These are phyloP conservation scores for Jatropha curcas DNA, from an alignment of 345 rosid genomes.

Conservation along the genomic window DNA sequence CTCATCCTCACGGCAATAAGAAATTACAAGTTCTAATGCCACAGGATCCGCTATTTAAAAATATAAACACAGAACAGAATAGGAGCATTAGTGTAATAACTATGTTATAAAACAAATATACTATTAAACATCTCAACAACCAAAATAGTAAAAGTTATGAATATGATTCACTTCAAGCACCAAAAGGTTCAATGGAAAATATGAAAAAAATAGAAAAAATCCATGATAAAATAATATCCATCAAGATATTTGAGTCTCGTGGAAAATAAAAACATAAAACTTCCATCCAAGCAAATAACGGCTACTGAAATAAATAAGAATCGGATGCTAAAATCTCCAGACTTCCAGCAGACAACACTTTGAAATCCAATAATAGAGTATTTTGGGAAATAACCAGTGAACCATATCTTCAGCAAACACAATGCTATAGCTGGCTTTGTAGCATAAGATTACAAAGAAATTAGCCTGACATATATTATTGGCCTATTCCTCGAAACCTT, in stretches of 20 bases:
- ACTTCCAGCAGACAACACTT: not conserved
- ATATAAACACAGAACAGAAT: constrained; percentile 13
- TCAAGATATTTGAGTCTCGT: not conserved
- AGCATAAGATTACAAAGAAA: not conserved
- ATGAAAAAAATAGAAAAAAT: constrained; percentile 7
- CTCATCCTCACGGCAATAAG: constrained; percentile 67
- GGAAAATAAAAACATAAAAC: not conserved
- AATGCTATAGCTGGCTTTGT: not conserved
- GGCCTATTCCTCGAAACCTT: not conserved
- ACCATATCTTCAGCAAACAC: not conserved
- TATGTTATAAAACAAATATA: not conserved
- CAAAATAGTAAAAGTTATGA: not conserved
- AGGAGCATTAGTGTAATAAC: not conserved
- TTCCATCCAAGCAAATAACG: not conserved
- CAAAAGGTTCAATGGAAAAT: not conserved
- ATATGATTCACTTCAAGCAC: constrained; percentile 4
- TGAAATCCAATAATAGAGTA: not conserved
- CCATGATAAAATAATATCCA: not conserved
- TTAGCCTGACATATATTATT: not conserved
- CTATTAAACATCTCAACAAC: not conserved
- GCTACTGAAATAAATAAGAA: not conserved
- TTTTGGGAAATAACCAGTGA: not conserved
- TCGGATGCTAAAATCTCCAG: not conserved
- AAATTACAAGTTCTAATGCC: constrained; percentile 74
- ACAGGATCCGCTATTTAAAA: constrained; percentile 76